Evolutionary conservation across 2,329 filamentous ascomycete genomes (phyloP).

Genomic region (Arthrobotrys megalospora): DNA sequence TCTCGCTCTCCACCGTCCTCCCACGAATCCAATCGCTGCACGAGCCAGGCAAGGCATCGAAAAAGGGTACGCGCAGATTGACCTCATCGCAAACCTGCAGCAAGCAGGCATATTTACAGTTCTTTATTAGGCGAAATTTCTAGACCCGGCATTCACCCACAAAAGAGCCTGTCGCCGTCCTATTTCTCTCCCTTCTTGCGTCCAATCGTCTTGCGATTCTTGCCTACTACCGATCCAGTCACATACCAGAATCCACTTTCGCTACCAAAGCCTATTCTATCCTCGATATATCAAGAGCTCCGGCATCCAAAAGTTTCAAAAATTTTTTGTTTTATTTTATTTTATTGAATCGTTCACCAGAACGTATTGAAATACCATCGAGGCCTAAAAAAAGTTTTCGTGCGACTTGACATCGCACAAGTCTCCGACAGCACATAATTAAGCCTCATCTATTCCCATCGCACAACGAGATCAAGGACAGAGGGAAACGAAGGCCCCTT

Average conservation of each 20-base stretch:
- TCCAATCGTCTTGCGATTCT: constrained; percentile 41
- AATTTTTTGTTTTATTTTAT: constrained; percentile 18
- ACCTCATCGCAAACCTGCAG: constrained; percentile 52
- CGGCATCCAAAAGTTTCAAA: constrained; percentile 46
- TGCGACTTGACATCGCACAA: constrained; percentile 55
- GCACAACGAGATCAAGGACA: constrained; percentile 37
- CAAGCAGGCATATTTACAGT: constrained; percentile 25
- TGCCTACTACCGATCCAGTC: constrained; percentile 38
- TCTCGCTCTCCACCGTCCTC: constrained; percentile 16
- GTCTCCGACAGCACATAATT: constrained; percentile 52
- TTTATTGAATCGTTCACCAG: not conserved
- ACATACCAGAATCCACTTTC: constrained; percentile 42
- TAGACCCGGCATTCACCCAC: constrained; percentile 39
- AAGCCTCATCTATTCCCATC: constrained; percentile 57
- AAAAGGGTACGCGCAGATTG: constrained; percentile 47
- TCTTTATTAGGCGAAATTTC: constrained; percentile 41
- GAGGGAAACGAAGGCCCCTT: constrained; percentile 34
- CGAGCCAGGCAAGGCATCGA: constrained; percentile 29
- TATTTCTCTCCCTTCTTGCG: constrained; percentile 7
- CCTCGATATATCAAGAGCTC: constrained; percentile 38
- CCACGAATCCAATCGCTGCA: constrained; percentile 43
- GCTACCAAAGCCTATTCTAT: constrained; percentile 26
- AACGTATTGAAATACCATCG: constrained; percentile 14
- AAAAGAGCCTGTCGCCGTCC: constrained; percentile 30
- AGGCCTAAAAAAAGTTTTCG: constrained; percentile 43